Base-by-base conservation (phyloP, 208 protist species). In the Crithidia expoeki region DNA sequence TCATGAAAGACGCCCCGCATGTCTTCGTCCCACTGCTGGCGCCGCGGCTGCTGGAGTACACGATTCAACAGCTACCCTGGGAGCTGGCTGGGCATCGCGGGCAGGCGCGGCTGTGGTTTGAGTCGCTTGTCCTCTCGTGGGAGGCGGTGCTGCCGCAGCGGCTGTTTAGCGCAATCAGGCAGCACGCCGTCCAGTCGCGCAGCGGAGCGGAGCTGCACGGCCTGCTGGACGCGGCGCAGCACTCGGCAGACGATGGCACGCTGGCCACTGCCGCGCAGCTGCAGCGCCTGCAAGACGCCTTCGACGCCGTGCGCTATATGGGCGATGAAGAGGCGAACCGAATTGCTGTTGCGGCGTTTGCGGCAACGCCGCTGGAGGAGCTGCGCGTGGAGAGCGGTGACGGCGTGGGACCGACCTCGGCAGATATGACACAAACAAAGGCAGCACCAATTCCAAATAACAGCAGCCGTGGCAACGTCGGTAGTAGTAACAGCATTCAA, bases 1-100 rank as follows among this genome's bases (percentile, higher is more conserved):
- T 95, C 25, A 72, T 95, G 61, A 93, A 93, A 59, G 75, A 84
- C 57, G 86, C 87, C 21, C 81, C 90, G 60, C 81, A 88, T 64
- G 77, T 95, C 27, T 95, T 88, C 72, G 72, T 88, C 16, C 90
- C 90, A 27, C 78, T 95, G 33, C 61, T 91, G 21, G 62, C 76
- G 1, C 85, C 89, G 27, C 80, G 87, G 2, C 56, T 95, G 51
- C 66, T 80, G n/a, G 89, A 93, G 63, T 88, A 87, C 64, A 82
- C 89, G 23, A 68, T 86, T 33, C 86, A 95, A 60, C 85, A 92
- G 53, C 68, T 92, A 62, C 86, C 89, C 23, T 91, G 83, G 83
- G 69, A 63, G 25, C 40, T 72, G 49, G 53, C 60, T 9, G 55
- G 53, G 46, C 62, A 75, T 33, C 63, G 40, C 21, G 77, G 53